Percentiles rank a stretch among this genome's conserved stretches.
Conservation (phyloP, 2,329 filamentous ascomycete genomes). For the Emericellopsis atlantica region DNA sequence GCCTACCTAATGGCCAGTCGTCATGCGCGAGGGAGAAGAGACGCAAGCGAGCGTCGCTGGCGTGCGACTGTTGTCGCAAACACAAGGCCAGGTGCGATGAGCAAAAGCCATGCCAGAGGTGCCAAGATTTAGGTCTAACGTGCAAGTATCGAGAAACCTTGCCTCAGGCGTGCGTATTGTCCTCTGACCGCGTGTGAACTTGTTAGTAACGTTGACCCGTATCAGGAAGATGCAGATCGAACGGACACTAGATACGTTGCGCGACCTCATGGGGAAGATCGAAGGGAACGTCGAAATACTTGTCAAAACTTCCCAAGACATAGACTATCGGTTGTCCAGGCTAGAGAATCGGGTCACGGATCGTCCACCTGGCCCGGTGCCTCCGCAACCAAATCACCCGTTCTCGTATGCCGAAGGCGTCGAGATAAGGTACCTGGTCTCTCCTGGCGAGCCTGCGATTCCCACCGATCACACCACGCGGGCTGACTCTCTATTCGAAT, state of each 20-base stretch:
- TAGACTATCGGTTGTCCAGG: conserved; percentile 33
- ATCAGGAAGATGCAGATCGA: too few species aligned
- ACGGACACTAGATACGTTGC: too few species aligned
- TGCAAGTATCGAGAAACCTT: conserved; percentile 88
- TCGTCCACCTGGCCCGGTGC: conserved; percentile 2
- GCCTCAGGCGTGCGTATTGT: conserved; percentile 67
- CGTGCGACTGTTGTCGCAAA: conserved; percentile 79
- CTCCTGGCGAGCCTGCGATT: conserved; percentile 54
- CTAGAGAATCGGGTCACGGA: conserved; percentile 11
- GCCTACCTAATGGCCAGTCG: too few species aligned
- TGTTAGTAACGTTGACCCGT: conserved; percentile 3
- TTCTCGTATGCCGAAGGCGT: conserved; percentile 12
- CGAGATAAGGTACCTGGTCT: conserved; percentile 30
- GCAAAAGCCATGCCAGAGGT: conserved; percentile 71
- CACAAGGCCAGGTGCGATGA: conserved; percentile 90
- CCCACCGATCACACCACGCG: conserved; percentile 81
- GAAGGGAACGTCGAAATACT: too few species aligned
- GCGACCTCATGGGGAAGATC: too few species aligned
- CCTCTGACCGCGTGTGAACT: too few species aligned
- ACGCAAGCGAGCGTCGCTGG: conserved; percentile 54
- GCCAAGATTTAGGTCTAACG: conserved; percentile 70
- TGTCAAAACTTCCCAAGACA: too few species aligned
- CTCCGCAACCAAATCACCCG: neutral
- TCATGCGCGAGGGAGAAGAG: too few species aligned
- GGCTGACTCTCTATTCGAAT: conserved; percentile 69